Percentiles rank a stretch among this genome's conserved stretches.
These are phyloP conservation scores for Somion occarium DNA, from an alignment of 1,284 basidiomycete genomes.

Conservation along the genomic window DNA sequence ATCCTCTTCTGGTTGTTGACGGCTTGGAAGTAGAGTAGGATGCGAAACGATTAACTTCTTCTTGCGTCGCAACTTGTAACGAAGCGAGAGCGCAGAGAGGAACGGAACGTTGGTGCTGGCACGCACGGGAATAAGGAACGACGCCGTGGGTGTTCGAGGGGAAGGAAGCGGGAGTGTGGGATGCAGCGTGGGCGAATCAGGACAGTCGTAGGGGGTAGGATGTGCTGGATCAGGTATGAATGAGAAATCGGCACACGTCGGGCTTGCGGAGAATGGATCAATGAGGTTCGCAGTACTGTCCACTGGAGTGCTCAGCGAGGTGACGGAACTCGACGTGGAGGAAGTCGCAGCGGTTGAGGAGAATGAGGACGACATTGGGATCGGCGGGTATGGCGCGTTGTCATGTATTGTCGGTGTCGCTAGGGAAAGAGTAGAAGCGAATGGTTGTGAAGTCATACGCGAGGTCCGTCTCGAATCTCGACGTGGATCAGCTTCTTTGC, in stretches of 20 bases:
- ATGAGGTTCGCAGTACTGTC: slow-evolving; percentile 15
- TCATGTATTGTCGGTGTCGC: not conserved
- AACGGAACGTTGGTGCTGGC: slow-evolving; percentile 17
- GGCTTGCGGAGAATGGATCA: slow-evolving; percentile 11
- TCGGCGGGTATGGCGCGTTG: slow-evolving; percentile 4
- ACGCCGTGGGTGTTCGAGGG: slow-evolving; percentile 23
- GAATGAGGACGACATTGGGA: slow-evolving; percentile 12
- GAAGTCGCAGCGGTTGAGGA: slow-evolving; percentile 11
- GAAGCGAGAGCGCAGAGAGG: slow-evolving; percentile 18
- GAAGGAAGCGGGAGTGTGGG: slow-evolving; percentile 26
- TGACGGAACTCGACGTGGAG: slow-evolving; percentile 18
- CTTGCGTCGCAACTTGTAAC: slow-evolving; percentile 19
- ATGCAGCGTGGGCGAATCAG: slow-evolving; percentile 18
- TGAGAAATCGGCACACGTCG: slow-evolving; percentile 18
- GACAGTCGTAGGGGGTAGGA: slow-evolving; percentile 8
- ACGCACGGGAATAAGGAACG: slow-evolving; percentile 23
- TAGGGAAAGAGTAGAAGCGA: slow-evolving; percentile 1
- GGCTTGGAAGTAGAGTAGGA: slow-evolving; percentile 1
- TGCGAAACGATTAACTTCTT: slow-evolving; percentile 26
- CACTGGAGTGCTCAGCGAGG: slow-evolving; percentile 22
- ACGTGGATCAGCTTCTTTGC: not conserved
- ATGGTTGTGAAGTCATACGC: not conserved
- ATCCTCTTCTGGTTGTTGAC: not conserved
- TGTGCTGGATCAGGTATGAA: slow-evolving; percentile 18
- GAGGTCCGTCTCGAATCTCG: slow-evolving; percentile 3